Base-by-base conservation (phyloP, 306 rosid genomes). In the Malus domestica region DNA sequence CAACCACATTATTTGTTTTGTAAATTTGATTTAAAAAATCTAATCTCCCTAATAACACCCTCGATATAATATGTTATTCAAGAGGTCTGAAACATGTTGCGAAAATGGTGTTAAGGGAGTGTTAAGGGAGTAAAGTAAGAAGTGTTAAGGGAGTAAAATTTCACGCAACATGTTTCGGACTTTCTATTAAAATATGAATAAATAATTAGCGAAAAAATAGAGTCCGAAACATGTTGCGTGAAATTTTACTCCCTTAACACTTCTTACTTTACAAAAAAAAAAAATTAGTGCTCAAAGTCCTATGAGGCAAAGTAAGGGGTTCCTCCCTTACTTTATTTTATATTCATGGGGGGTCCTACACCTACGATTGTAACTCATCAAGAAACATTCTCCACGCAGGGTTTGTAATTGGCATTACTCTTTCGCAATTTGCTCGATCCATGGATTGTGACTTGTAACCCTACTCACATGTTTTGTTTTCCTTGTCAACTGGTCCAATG, bases 391-490 rank as follows among this genome's bases (percentile, higher is more conserved):
- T 71, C 61, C 74, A 46, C 18, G 10, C 44, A 27, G 13, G 16
- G 27, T n/a, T 66, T 68, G 71, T 8, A 19, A 74, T 73, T 59
- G 45, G 57, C 11, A 16, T 59, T 23, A 72, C 60, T 51, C 12
- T 64, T 64, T 12, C 27, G 64, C 38, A 22, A 30, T 27, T 8
- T 51, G 55, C 8, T 51, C 55, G 65, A 75, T 25, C 71, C 32
- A 5, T 20, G 69, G 74, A 65, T 44, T 66, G 78, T 58, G 73
- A 63, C 49, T 40, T 55, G 4, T 40, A 29, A 58, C 74, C 73
- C 63, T 73, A 73, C 74, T 66, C 64, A 83, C 85, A 78, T 79
- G 80, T 22, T 27, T 66, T 73, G 84, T 82, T 80, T 54, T 51
- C 68, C 54, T 58, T 61, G 61, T 27, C 22, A 20, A 29, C 11